A percentile compares a stretch with the other conserved stretches of the same genome.
phyloP scores from a whole-genome alignment of 495 filamentous ascomycete species.

The Thozetella sp. region DNA sequence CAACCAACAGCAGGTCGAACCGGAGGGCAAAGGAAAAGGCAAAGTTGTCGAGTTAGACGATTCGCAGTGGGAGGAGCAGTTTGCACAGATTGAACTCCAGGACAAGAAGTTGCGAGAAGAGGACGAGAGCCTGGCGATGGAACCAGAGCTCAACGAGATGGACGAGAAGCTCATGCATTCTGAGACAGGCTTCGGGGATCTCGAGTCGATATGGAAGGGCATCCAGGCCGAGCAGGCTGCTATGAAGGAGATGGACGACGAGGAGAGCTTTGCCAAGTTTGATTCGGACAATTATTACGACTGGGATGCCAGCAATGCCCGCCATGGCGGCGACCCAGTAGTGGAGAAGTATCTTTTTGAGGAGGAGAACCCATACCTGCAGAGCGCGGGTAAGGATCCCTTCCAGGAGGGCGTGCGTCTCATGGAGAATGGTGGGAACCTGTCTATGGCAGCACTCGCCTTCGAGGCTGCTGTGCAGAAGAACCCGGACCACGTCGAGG shows the following conservation, averaged over 20 bases:
- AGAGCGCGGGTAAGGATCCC: slow-evolving; percentile 67
- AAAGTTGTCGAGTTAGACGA: slow-evolving; percentile 94
- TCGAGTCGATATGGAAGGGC: slow-evolving; percentile 87
- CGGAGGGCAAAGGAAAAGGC: slow-evolving; percentile 80
- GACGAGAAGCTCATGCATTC: slow-evolving; percentile 59
- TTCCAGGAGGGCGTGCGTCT: slow-evolving; percentile 91
- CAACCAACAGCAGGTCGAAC: slow-evolving; percentile 32
- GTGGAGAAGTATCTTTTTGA: slow-evolving; percentile 94
- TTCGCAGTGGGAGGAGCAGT: slow-evolving; percentile 93
- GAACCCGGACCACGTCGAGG: slow-evolving; percentile 82
- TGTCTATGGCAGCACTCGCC: slow-evolving; percentile 92
- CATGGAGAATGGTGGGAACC: slow-evolving; percentile 87
- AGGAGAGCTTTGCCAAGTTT: slow-evolving; percentile 64
- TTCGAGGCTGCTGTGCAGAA: slow-evolving; percentile 96
- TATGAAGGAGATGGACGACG: slow-evolving; percentile 68
- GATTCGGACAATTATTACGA: slow-evolving; percentile 74
- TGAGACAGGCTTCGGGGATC: slow-evolving; percentile 73
- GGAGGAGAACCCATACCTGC: slow-evolving; percentile 82
- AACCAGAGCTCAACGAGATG: slow-evolving; percentile 86
- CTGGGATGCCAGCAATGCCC: slow-evolving; percentile 38
- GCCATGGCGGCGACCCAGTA: slow-evolving; percentile 63
- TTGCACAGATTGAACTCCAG: slow-evolving; percentile 81
- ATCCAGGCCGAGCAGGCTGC: slow-evolving; percentile 80
- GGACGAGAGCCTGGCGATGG: slow-evolving; percentile 77
- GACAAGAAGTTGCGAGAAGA: slow-evolving; percentile 53